Evolutionary conservation across 192 early-diverging fungal genomes (phyloP).

Genomic region (Linnemannia exigua): DNA sequence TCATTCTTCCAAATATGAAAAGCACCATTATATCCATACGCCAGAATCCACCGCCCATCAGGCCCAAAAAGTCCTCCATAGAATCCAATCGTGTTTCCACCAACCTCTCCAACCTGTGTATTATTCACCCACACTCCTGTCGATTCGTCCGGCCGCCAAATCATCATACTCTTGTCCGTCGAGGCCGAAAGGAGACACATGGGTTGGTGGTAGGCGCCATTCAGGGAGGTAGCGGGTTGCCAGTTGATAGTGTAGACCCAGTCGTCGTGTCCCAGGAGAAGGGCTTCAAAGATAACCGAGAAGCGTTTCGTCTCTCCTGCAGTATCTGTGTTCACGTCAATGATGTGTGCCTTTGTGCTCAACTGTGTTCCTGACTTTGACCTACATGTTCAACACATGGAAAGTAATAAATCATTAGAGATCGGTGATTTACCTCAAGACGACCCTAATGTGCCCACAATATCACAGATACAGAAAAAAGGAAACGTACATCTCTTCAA

Average conservation of each 20-base stretch:
- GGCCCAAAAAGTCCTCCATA: constrained; percentile 82
- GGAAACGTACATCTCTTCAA: constrained; percentile 40
- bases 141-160: constrained; percentile 86
- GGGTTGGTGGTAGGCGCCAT: constrained; percentile 70
- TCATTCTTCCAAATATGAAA: constrained; percentile 86
- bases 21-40: constrained; percentile 86
- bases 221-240: constrained; percentile 66
- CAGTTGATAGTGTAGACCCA: constrained; percentile 93
- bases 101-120: constrained; percentile 91
- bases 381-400: constrained; percentile 17
- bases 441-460: not conserved
- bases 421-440: no score
- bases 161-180: constrained; percentile 91
- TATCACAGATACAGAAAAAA: not conserved
- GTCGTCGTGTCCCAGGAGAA: constrained; percentile 96
- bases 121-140: constrained; percentile 89
- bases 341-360: constrained; percentile 87
- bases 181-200: constrained; percentile 87
- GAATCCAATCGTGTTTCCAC: constrained; percentile 86
- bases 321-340: constrained; percentile 64
- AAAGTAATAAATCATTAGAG: no score
- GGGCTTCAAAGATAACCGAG: constrained; percentile 86
- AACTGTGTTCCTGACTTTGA: constrained; percentile 73
- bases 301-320: constrained; percentile 50
- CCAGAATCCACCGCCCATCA: constrained; percentile 74